Base-by-base conservation (phyloP, 208 protist genomes). In the Crithidia brevicula region DNA sequence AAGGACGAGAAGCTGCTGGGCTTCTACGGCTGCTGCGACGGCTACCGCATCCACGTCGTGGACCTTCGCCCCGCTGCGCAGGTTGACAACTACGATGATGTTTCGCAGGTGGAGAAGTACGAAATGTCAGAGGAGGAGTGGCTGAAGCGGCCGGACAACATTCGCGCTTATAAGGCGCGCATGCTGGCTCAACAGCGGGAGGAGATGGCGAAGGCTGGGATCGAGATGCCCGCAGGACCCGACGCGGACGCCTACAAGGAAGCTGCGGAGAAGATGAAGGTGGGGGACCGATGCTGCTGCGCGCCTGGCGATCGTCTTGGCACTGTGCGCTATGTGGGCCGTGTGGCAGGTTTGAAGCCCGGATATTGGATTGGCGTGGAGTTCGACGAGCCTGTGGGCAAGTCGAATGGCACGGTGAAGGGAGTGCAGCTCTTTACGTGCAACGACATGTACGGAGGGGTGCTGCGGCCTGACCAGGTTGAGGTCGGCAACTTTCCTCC, bases 361-460 rank as follows among this genome's bases (percentile, higher is more conserved):
- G 94, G 94, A 8, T 98, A 85, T 64, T 98, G 92, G 91, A 60
- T 98, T 47, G 94, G 94, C 57, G 89, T 99, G 7, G 75, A 95
- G 73, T 96, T 98, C 28, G 97, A 99, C 61, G 92, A 98, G 72
- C 97, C 97, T 38, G 78, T 97, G 3, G 97, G 97, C 18, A 98
- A 98, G 60, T 94, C 93, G 22, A 86, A 99, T 69, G 97, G 97
- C 28, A 79, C 80, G 16, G 92, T 97, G 22, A 98, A 98, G 68
- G 93, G 92, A 5, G 80, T 77, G 23, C 54, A 61, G 46, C 92
- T 98, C 30, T 99, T 99, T 68, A 67, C 84, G 51, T 98, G 94
- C 61, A 61, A 67, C 57, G 77, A 81, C 10, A 45, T 78, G 47
- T 96, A 96, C 72, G 94, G 91, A 9, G 93, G 89, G 22, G 92